A percentile compares a stretch with the other conserved stretches of the same genome.
Conservation (phyloP, 805 yeast genomes). For the Naumovozyma castellii region DNA sequence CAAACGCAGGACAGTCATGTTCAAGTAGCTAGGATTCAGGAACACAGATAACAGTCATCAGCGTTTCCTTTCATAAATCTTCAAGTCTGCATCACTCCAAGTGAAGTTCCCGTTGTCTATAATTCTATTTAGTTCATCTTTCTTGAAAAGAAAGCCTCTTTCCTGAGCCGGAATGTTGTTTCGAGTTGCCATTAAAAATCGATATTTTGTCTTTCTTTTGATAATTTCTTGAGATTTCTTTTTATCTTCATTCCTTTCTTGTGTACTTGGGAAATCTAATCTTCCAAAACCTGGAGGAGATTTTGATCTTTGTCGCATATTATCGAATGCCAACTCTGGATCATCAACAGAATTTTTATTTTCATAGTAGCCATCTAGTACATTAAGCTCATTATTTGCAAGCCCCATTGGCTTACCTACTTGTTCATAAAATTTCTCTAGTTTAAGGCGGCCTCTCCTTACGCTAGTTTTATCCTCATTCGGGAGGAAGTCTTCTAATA, state of each 20-base stretch:
- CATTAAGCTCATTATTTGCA: neutral
- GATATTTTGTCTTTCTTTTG: constrained; percentile 33
- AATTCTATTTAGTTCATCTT: constrained; percentile 31
- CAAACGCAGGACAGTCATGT: too few species aligned
- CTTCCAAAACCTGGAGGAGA: constrained; percentile 54
- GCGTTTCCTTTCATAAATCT: constrained; percentile 15
- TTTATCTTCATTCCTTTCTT: constrained; percentile 36
- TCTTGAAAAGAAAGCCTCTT: constrained; percentile 39
- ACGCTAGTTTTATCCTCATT: constrained; percentile 12
- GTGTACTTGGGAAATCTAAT: constrained; percentile 51
- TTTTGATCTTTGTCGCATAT: constrained; percentile 30
- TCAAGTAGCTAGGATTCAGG: too few species aligned
- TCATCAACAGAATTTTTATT: constrained; percentile 7
- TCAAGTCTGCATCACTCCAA: constrained; percentile 23
- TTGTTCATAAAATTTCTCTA: constrained; percentile 14
- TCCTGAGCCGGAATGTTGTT: constrained; percentile 24
- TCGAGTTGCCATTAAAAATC: constrained; percentile 38
- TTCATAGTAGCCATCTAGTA: neutral
- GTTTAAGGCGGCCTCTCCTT: constrained; percentile 10
- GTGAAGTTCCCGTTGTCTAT: constrained; percentile 27
- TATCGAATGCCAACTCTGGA: constrained; percentile 17
- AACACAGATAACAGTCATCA: too few species aligned
- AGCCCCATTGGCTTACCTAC: constrained; percentile 14
- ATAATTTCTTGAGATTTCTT: constrained; percentile 28
- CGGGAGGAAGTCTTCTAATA: constrained; percentile 27